Conservation (phyloP, 371 early-diverging fungal genomes). For the Nematocida displodere region DNA sequence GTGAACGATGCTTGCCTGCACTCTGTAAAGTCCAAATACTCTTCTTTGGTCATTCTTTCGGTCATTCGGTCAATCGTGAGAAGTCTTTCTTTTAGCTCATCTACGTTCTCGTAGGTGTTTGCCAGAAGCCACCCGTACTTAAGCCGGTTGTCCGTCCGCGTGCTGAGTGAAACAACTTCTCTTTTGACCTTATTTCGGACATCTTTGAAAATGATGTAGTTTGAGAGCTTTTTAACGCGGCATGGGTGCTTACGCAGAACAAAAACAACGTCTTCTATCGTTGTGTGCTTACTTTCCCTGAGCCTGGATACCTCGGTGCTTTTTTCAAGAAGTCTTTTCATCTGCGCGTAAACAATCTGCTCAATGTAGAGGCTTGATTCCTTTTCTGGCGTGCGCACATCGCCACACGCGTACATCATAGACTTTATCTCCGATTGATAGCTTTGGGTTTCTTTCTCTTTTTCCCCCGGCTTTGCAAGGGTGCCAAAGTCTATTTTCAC, state of each 20-base stretch:
- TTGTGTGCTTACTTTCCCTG: constrained; percentile 25
- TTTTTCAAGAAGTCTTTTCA: constrained; percentile 16
- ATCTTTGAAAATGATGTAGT: constrained; percentile 52
- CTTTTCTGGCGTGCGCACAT: constrained; percentile 30
- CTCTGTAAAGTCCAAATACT: constrained; percentile 92
- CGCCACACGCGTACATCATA: constrained; percentile 56
- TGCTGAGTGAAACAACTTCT: constrained; percentile 13
- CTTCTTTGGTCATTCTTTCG: constrained; percentile 84
- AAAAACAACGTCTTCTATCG: constrained; percentile 53
- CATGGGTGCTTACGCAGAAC: constrained; percentile 47
- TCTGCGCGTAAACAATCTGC: constrained; percentile 46
- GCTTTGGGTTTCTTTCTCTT: constrained; percentile 1
- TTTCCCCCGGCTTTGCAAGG: not conserved
- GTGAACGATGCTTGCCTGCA: constrained; percentile 92
- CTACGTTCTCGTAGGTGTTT: constrained; percentile 22
- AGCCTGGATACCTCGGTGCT: constrained; percentile 20
- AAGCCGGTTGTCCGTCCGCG: not conserved
- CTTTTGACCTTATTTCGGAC: constrained; percentile 40
- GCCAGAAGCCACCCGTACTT: constrained; percentile 36
- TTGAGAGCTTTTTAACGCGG: constrained; percentile 46
- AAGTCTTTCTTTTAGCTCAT: constrained; percentile 30
- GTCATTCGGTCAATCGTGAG: constrained; percentile 77
- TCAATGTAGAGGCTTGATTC: constrained; percentile 48
- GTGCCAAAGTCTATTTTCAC: constrained; percentile 13
- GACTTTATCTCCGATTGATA: constrained; percentile 49